Evolutionary conservation across 2,329 filamentous ascomycete genomes (phyloP).

Genomic region (Tricladium varicosporioides): DNA sequence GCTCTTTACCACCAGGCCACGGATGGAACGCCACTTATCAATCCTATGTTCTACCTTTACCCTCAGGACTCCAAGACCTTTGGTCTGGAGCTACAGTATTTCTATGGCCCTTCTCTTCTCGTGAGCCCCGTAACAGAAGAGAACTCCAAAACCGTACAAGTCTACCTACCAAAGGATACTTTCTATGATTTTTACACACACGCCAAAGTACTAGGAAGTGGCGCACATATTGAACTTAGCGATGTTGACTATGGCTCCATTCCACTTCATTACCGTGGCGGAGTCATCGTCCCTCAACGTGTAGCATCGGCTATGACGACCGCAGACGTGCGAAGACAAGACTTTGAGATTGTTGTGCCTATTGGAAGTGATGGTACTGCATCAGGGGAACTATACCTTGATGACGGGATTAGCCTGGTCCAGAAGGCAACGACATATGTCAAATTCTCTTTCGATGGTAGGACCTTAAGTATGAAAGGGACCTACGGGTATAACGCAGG

Average conservation of each 20-base stretch:
- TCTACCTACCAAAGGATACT: slow-evolving; percentile 49
- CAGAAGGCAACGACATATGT: slow-evolving; percentile 58
- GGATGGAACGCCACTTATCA: slow-evolving; percentile 63
- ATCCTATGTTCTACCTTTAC: slow-evolving; percentile 72
- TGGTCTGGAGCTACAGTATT: slow-evolving; percentile 48
- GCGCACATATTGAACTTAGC: slow-evolving; percentile 37
- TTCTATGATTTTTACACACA: slow-evolving; percentile 54
- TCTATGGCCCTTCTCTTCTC: slow-evolving; percentile 48
- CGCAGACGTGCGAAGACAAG: slow-evolving; percentile 56
- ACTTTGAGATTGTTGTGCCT: slow-evolving; percentile 71
- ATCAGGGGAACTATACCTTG: slow-evolving; percentile 67
- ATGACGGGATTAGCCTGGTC: slow-evolving; percentile 69
- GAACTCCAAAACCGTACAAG: slow-evolving; percentile 42
- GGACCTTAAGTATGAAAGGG: slow-evolving; percentile 50
- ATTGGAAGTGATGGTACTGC: slow-evolving; percentile 62
- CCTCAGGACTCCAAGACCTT: slow-evolving; percentile 48
- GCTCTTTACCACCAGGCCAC: slow-evolving; percentile 58
- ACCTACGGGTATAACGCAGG: slow-evolving; percentile 50
- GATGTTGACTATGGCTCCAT: slow-evolving; percentile 49
- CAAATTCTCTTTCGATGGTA: slow-evolving; percentile 55
- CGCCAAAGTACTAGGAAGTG: slow-evolving; percentile 42
- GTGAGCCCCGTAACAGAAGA: slow-evolving; percentile 49
- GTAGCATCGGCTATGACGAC: slow-evolving; percentile 60
- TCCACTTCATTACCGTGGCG: slow-evolving; percentile 66
- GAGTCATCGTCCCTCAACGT: slow-evolving; percentile 62